Evolutionary conservation across 2,329 filamentous ascomycete genomes (phyloP), one percentile per base, ranked within the genome.

Genomic region (Tolypocladium pustulatum): DNA sequence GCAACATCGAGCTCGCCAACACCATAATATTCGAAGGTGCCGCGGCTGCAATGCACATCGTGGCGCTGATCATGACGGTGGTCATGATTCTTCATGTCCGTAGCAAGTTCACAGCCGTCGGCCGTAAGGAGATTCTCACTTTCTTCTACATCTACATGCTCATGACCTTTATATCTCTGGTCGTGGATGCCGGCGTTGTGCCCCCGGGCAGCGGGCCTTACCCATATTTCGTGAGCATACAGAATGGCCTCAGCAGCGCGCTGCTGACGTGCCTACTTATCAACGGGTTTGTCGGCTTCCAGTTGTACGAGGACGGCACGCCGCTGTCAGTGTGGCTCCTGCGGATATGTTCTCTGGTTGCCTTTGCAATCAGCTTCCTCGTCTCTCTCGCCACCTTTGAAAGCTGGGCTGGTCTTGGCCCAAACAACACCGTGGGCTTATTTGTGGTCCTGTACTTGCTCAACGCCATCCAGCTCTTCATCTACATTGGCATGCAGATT

Each of bases 81-180:
- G 88, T 96, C 68, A 99, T 99, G 94, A 91, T 99, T 62, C 81
- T 99, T 63, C 94, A 99, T 73, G 90, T 99, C 62, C 85, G 94
- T 67, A 93, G 90, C 67, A 99, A 99, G 76, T 99, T 99, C 74
- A 99, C 94, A 27, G 94, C 94, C 68, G 94, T 99, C 66, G 93
- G 85, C 60, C 83, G 83, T 60, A 84, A 84, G 70, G 83, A 87
- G 73, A 85, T 87, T 62, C 89, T 90, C 56, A 90, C 88, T 55
- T 97, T 99, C 80, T 99, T 99, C 81, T 97, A 97, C 78, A 81
- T 96, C 63, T 99, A 96, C 78, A 89, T 96, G 81, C 79, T 93
- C 41, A 83, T 97, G 56, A 96, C 91, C 32, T 88, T 94, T 72
- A 81, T 89, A 69, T 97, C 93, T 10, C 85, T 99, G 62, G 82